A percentile compares a stretch with the other conserved stretches of the same genome.
These are phyloP conservation scores for Ilex asprella DNA, from an alignment of 257 asterid species.

Conservation along the genomic window DNA sequence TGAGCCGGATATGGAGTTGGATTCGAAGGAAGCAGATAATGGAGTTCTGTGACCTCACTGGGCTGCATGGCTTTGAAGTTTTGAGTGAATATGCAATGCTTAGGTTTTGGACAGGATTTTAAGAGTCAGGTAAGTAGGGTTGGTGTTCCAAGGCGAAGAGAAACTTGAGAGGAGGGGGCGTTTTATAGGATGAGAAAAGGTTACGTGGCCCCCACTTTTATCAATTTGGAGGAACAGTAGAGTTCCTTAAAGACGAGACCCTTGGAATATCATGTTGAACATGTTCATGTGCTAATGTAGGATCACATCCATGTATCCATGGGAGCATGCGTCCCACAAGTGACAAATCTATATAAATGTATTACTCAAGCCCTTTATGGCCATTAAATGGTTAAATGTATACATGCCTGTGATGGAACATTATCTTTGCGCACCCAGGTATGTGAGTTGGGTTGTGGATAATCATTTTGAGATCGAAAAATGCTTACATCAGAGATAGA, in stretches of 20 bases:
- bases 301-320: constrained; percentile 15
- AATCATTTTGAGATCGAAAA: constrained; percentile 13
- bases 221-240: constrained; percentile 35
- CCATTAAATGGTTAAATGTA: constrained; percentile 19
- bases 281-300: constrained; percentile 20
- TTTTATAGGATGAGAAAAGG: constrained; percentile 54
- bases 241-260: constrained; percentile 42
- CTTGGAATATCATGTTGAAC: constrained; percentile 30
- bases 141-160: constrained; percentile 39
- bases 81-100: constrained; percentile 6
- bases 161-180: constrained; percentile 28
- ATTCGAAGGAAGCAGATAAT: constrained; percentile 44
- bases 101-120: constrained; percentile 11
- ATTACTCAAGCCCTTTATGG: background rate
- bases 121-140: constrained; percentile 1
- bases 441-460: constrained; percentile 24
- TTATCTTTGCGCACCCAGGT: constrained; percentile 8
- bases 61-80: constrained; percentile 49
- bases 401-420: constrained; percentile 21
- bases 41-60: constrained; percentile 50
- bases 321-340: constrained; percentile 1
- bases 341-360: constrained; percentile 16
- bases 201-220: constrained; percentile 29
- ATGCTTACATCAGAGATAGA: constrained; percentile 25
- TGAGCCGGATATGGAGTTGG: constrained; percentile 45